These are phyloP conservation scores for Phytophthora boehmeriae DNA, from an alignment of 352 stramenopile species.

Conservation along the genomic window DNA sequence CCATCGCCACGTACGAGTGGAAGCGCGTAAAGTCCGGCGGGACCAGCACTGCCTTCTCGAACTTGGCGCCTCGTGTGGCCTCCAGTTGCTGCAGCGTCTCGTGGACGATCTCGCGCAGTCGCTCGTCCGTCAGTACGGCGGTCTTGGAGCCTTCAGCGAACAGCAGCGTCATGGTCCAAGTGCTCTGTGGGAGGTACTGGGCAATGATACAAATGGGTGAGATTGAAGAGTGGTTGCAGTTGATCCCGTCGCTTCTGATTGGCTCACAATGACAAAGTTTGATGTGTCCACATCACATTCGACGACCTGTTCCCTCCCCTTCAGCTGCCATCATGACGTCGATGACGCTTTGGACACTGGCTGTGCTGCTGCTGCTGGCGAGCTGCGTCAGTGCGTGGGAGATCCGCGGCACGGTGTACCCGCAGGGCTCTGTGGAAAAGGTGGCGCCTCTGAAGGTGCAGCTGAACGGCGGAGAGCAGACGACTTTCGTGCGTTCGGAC, in stretches of 20 bases:
- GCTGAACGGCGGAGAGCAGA: conserved; percentile 76
- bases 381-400: conserved; percentile 46
- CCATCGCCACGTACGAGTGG: conserved; percentile 81
- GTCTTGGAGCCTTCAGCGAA: conserved; percentile 78
- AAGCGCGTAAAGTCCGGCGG: conserved; percentile 97
- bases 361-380: conserved; percentile 42
- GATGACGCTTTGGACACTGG: conserved; percentile 41
- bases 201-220: background rate
- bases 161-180: conserved; percentile 61
- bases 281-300: conserved; percentile 13
- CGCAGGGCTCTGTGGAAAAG: conserved; percentile 53
- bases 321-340: conserved; percentile 7
- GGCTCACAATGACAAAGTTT: conserved; percentile 16
- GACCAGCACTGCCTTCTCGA: conserved; percentile 87
- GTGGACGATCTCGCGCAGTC: conserved; percentile 66
- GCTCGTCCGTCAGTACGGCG: conserved; percentile 61
- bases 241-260: background rate
- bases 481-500: conserved; percentile 66
- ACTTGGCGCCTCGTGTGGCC: conserved; percentile 49
- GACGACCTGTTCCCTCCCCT: conserved; percentile 4
- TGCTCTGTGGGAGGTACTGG: background rate
- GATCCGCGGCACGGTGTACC: conserved; percentile 64
- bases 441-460: conserved; percentile 67
- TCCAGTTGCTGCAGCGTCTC: conserved; percentile 74
- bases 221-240: conserved; percentile 1